Base-by-base conservation (phyloP, 75 land plant genomes). In the Cupressus sempervirens region DNA sequence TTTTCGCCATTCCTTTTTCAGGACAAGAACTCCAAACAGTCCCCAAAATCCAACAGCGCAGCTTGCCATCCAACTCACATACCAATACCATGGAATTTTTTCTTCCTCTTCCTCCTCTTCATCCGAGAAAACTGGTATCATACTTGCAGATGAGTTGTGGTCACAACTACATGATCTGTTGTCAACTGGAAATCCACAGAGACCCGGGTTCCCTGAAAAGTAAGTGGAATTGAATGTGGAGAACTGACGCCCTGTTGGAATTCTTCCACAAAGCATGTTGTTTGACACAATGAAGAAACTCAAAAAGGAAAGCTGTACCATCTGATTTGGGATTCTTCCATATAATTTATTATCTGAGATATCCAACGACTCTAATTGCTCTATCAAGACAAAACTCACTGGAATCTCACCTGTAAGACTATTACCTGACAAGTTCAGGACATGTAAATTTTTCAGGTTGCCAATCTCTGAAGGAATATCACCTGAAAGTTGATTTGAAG, bases 231-330 rank as follows among this genome's bases (percentile, higher is more conserved):
- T 40, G 9, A 76, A 76, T 76, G 80, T 76, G 41, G 41, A 5
- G 41, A 76, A 76, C 2, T 76, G 80, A 18, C 45, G n/a, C 9
- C 50, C 81, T 23, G 81, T 16, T 7, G 79, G 75, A 7, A 86
- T 83, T 14, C 3, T 30, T 4, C 87, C 87, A 29, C 38, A 26
- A 13, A 86, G 41, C 29, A 18, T 83, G 30, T 86, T 86, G 85
- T 86, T 83, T 9, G 86, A 54, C 3, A 86, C 45, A 29, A 52
- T 67, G 36, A 86, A 18, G 23, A 10, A 65, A 3, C n/a, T 85
- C 29, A 84, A 29, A 26, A 6, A 20, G 13, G 1, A 3, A 41
- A n/a, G 10, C 34, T 16, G 13, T 74, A 20, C 15, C 84, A 70
- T 46, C 20, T 13, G 43, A 9, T 0, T 12, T 84, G 86, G 52